Evolutionary conservation across 331 rosid species (phyloP), one percentile per base, ranked within the genome.

Genomic region (Malus hybrid): DNA sequence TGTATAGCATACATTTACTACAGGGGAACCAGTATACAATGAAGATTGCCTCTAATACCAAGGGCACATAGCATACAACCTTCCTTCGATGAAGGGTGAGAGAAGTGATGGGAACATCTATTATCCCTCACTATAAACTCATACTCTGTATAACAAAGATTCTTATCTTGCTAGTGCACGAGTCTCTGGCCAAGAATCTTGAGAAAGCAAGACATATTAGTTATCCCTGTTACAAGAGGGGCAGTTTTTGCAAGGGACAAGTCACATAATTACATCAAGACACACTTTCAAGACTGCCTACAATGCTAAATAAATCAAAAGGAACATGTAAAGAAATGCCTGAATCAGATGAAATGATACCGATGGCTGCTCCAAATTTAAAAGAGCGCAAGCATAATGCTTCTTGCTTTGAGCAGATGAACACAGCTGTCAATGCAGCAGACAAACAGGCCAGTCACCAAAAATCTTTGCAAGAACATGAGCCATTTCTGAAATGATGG

Each of bases 401-500:
- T 72, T 72, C 24, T 33, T 33, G 20, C 65, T 32, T 55, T 20
- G 66, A 71, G 53, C 32, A 34, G 50, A 57, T 56, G 22, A 57
- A 19, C 30, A 18, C 50, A 55, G 22, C 46, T 18, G 2, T 52
- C 56, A 46, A 14, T 30, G 30, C 66, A 69, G 70, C 63, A 26
- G 20, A 15, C 42, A 44, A 57, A 42, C 57, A 60, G 20, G 71
- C 29, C 65, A 12, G 32, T 84, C 83, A 87, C 89, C 89, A 87
- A 79, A 87, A 84, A 77, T 87, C 86, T 66, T 83, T 74, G 82
- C 92, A 89, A 62, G 92, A 84, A 79, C 92, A 87, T 6, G 80
- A 84, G 29, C 89, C 89, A 30, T 83, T 84, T 74, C 74, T 77
- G 71, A 87, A 89, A 79, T 84, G 95, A 81, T 86, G 95, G 88